Base-by-base conservation (phyloP, 192 early-diverging fungal species). In the Entomortierella beljakovae region DNA sequence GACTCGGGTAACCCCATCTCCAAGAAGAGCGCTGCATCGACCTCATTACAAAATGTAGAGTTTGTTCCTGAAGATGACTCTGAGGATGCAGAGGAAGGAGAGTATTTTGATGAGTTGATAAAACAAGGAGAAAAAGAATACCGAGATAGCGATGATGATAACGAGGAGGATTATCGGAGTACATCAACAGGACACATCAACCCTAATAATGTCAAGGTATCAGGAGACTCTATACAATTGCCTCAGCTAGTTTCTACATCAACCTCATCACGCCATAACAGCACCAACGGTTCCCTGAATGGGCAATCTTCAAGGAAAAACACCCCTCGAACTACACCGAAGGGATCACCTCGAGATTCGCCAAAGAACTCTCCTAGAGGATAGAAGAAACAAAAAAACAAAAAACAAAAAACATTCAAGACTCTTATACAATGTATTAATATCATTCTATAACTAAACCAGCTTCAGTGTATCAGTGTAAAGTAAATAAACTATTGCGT, bases 181-280 rank as follows among this genome's bases (percentile, higher is more conserved):
- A 33, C 10, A 20, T 57, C 26, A 32, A 6, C 35, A 5, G 57
- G 57, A 42, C 57, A 40, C 57, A 34, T 15, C 2, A 23, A 58
- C 26, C 57, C 57, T 8, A 26, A 10, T 8, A 61, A 61, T 20
- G 46, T 61, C 40, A 50, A 49, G 28, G 60, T 28, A 1, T 28
- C 40, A 3, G 60, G 2, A 20, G 35, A 58, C 22, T 58, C 57
- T 3, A 58, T 58, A 6, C 57, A 58, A 42, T 25, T 58, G 8
- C 57, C 57, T 6, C 57, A 58, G 35, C 35, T 58, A 22, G n/a
- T 25, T 6, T 58, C 57, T 3, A 31, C 28, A 25, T 10, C 51
- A 9, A 6, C 22, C 23, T 1, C 7, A 3, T 26, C 6, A 20
- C 37, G 6, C 6, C 13, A 38, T 38, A 38, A 38, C 13, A 46